Conservation (phyloP, 2,329 filamentous ascomycete species). For the Apiospora kogelbergensis region DNA sequence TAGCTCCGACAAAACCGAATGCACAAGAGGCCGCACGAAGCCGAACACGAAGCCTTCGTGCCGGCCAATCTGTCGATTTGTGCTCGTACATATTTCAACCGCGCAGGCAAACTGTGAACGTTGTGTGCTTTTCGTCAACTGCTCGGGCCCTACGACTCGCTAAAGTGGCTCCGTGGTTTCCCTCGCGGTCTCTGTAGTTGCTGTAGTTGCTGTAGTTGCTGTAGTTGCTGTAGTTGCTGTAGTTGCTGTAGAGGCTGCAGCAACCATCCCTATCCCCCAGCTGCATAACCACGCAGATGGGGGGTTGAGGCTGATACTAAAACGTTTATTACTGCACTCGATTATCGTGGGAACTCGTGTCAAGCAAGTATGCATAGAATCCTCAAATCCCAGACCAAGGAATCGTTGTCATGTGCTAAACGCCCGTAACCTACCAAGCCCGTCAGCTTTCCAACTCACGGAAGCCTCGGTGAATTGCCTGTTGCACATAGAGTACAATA, state of each 20-base stretch:
- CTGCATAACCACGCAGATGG: not conserved
- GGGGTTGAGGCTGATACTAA: not conserved
- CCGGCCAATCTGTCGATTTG: not conserved
- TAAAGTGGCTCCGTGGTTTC: not conserved
- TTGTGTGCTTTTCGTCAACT: not conserved
- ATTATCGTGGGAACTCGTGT: not conserved
- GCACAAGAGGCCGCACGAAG: not conserved
- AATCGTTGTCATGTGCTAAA: not conserved
- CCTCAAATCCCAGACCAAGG: not conserved
- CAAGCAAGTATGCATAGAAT: not conserved
- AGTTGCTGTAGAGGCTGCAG: not conserved
- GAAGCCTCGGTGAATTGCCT: not conserved
- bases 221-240: too few species aligned
- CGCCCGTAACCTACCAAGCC: not conserved
- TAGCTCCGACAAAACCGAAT: not conserved
- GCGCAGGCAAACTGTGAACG: not conserved
- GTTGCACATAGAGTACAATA: not conserved
- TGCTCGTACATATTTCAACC: not conserved
- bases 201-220: too few species aligned
- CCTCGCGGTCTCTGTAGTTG: not conserved
- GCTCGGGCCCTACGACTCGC: not conserved
- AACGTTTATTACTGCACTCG: not conserved
- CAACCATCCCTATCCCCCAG: not conserved
- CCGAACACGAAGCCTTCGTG: not conserved
- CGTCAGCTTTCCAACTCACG: not conserved